A percentile compares a stretch with the other conserved stretches of the same genome.
Evolutionary conservation across 1,284 basidiomycete genomes (phyloP).

Genomic region (Rhodotorula sp.): DNA sequence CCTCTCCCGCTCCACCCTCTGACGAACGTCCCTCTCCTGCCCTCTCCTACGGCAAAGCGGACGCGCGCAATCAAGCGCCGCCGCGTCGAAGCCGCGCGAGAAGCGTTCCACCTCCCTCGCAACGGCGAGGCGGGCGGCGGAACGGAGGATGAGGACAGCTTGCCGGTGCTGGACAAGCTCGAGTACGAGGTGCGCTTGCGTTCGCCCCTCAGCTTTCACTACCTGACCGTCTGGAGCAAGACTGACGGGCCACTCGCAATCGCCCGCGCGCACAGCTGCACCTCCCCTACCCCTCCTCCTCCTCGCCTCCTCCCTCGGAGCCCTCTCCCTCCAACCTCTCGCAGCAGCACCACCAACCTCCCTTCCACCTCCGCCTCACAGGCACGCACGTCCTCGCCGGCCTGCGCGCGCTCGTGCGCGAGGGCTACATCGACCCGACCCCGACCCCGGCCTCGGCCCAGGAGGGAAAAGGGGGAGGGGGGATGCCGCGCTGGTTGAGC

Average conservation of each 20-base stretch:
- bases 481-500: constrained; percentile 16
- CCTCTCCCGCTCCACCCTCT: no score
- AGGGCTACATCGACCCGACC: not conserved
- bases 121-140: not conserved
- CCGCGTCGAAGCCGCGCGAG: no score
- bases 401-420: constrained; percentile 4
- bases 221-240: no score
- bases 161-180: constrained; percentile 6
- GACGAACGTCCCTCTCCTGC: no score
- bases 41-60: no score
- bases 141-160: not conserved
- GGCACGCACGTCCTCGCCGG: constrained; percentile 17
- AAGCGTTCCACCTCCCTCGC: no score
- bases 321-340: not conserved
- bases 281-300: constrained; percentile 11
- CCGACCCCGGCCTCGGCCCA: no score
- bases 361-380: constrained; percentile 10
- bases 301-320: not conserved
- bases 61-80: no score
- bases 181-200: constrained; percentile 12
- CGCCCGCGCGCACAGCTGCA: constrained; percentile 6
- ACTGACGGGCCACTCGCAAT: no score
- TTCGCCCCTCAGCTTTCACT: not conserved
- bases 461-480: not conserved
- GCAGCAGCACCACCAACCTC: not conserved